Evolutionary conservation across 2,329 filamentous ascomycete species (phyloP).

Genomic region (Arthrinium puccinioides): DNA sequence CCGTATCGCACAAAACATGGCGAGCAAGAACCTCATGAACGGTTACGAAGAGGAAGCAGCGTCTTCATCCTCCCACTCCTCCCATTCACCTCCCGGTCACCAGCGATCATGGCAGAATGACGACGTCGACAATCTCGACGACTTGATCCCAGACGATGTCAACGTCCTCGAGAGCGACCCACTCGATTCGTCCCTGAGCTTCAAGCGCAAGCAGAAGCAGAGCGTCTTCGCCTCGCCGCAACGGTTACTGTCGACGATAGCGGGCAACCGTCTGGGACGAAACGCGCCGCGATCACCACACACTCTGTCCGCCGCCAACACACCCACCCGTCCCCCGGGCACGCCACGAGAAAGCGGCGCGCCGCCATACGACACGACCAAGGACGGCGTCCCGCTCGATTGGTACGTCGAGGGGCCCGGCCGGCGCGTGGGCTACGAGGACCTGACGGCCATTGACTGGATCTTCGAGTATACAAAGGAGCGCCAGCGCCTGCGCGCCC

Average conservation of each 20-base stretch:
- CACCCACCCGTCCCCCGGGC: slow-evolving; percentile 16
- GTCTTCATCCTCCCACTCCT: slow-evolving; percentile 14
- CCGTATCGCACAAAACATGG: slow-evolving; percentile 18
- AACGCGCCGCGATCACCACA: slow-evolving; percentile 7
- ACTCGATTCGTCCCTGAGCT: slow-evolving; percentile 52
- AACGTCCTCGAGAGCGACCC: slow-evolving; percentile 48
- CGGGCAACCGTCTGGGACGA: slow-evolving; percentile 24
- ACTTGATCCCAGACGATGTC: slow-evolving; percentile 12
- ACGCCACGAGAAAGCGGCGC: slow-evolving; percentile 10
- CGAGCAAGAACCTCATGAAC: slow-evolving; percentile 21
- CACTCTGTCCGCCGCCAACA: slow-evolving; percentile 13
- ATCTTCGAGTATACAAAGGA: slow-evolving; percentile 99
- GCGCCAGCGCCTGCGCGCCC: slow-evolving; percentile 72
- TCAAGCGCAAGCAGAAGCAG: slow-evolving; percentile 61
- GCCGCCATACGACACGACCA: slow-evolving; percentile 22
- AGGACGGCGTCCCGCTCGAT: slow-evolving; percentile 52
- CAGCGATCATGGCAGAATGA: slow-evolving; percentile 9
- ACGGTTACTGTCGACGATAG: slow-evolving; percentile 41
- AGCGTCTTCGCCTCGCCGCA: slow-evolving; percentile 37
- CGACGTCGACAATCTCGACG: slow-evolving; percentile 19
- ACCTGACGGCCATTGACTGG: slow-evolving; percentile 97
- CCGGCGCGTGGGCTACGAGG: slow-evolving; percentile 86
- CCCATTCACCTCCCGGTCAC: slow-evolving; percentile 5
- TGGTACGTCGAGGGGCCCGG: slow-evolving; percentile 91
- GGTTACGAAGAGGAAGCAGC: slow-evolving; percentile 17